These are phyloP conservation scores for Ceratocystis eucalypticola DNA, from an alignment of 2,329 filamentous ascomycete species.

Conservation along the genomic window DNA sequence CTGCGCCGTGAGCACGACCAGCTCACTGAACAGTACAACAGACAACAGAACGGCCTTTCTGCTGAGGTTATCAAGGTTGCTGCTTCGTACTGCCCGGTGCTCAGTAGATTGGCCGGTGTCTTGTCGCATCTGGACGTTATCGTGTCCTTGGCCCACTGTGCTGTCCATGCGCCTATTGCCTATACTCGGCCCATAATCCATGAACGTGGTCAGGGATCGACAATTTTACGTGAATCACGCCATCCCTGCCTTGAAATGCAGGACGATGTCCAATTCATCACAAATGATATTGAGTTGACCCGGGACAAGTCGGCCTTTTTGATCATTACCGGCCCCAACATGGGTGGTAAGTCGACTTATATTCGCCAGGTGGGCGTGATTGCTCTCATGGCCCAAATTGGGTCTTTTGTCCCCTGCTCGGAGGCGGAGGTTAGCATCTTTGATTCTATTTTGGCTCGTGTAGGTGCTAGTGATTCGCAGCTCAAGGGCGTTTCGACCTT, in stretches of 20 bases:
- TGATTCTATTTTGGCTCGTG: slow-evolving; percentile 89
- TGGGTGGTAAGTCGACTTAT: slow-evolving; percentile 98
- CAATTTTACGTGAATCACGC: slow-evolving; percentile 78
- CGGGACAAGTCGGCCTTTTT: slow-evolving; percentile 76
- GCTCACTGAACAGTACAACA: slow-evolving; percentile 84
- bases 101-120: slow-evolving; percentile 77
- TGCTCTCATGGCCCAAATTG: slow-evolving; percentile 90
- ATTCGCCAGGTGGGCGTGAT: slow-evolving; percentile 96
- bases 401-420: slow-evolving; percentile 86
- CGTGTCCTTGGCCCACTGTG: slow-evolving; percentile 81
- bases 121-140: slow-evolving; percentile 92
- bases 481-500: slow-evolving; percentile 97
- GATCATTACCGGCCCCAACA: slow-evolving; percentile 95
- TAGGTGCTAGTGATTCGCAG: slow-evolving; percentile 90
- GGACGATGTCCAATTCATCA: slow-evolving; percentile 96
- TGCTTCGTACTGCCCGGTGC: slow-evolving; percentile 82
- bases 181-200: slow-evolving; percentile 90
- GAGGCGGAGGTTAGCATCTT: slow-evolving; percentile 90
- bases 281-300: slow-evolving; percentile 77
- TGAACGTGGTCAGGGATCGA: slow-evolving; percentile 72
- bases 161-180: slow-evolving; percentile 79
- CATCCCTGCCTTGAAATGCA: slow-evolving; percentile 99
- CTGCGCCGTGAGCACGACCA: slow-evolving; percentile 87
- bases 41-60: slow-evolving; percentile 82
- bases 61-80: slow-evolving; percentile 87